A percentile compares a stretch with the other conserved stretches of the same genome.
These are phyloP conservation scores for Paramyrothecium roridum DNA, from an alignment of 2,329 filamentous ascomycete genomes.

Conservation along the genomic window DNA sequence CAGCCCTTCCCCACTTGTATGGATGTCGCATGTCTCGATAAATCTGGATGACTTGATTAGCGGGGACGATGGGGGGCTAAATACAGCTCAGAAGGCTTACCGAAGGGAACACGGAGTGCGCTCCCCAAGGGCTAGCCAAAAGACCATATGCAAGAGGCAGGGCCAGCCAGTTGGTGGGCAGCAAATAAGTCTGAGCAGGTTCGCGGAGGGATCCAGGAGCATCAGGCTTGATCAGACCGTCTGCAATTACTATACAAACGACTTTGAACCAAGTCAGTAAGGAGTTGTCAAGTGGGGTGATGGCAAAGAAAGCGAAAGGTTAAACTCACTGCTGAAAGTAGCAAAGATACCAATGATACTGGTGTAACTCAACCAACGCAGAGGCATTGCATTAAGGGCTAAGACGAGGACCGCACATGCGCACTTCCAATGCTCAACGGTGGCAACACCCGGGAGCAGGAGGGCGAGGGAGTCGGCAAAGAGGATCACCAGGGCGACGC, in stretches of 20 bases:
- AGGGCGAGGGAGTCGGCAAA: constrained; percentile 87
- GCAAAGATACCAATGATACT: constrained; percentile 90
- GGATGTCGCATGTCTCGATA: constrained; percentile 69
- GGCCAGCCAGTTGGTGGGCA: constrained; percentile 83
- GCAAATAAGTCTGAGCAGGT: constrained; percentile 75
- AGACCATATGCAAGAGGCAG: constrained; percentile 86
- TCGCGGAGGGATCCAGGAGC: constrained; percentile 79
- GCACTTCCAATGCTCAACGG: constrained; percentile 76
- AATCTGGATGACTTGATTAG: constrained; percentile 34
- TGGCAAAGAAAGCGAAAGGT: background rate
- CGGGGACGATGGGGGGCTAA: background rate
- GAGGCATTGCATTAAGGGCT: constrained; percentile 79
- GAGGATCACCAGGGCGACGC: constrained; percentile 85
- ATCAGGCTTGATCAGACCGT: constrained; percentile 80
- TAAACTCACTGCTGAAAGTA: constrained; percentile 78
- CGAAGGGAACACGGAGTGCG: constrained; percentile 76
- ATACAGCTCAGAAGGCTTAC: constrained; percentile 27
- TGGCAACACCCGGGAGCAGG: constrained; percentile 67
- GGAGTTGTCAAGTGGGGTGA: background rate
- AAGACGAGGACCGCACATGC: constrained; percentile 76
- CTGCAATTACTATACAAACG: constrained; percentile 76
- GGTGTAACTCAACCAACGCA: constrained; percentile 82
- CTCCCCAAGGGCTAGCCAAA: constrained; percentile 73
- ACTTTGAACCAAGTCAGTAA: constrained; percentile 46
- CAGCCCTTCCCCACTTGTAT: constrained; percentile 71